Base-by-base conservation (phyloP, 1,284 basidiomycete genomes). In the Sanghuangporus weigelae region DNA sequence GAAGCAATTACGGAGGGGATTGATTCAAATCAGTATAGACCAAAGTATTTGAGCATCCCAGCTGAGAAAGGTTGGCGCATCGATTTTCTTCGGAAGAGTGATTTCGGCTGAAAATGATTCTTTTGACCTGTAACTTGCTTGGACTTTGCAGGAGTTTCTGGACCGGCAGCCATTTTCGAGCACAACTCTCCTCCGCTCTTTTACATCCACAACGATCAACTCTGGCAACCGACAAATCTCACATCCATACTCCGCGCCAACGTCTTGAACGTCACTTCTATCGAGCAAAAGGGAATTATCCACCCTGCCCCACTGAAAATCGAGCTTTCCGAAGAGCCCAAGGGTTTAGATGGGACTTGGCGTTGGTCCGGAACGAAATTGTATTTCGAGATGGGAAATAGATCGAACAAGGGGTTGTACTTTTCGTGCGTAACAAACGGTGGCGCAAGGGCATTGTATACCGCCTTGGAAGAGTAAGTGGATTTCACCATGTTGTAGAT, bases 351-450 rank as follows among this genome's bases (percentile, higher is more conserved):
- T 38, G 81, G 82, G 1, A 69, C 68, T 8, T 87, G 84, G 83
- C 71, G 77, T 56, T 86, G 83, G 83, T 73, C 77, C 66, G 82
- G 82, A 19, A 81, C 81, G n/a, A 79, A 79, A 77, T 74, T 86
- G 38, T 76, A 78, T 63, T 85, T 82, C 69, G 80, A 83, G 62
- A 72, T 78, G 46, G 81, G 80, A 7, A 64, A 71, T 19, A 73
- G 70, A 64, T 75, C 75, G 38, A 82, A 83, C 66, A 66, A 75
- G 44, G 82, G 82, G 10, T 66, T 83, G n/a, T 87, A 78, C 70
- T 85, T 81, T 68, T 71, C 72, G 19, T 86, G 85, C 69, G 69
- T 73, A 56, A 73, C 69, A 63, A 71, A 53, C 68, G 76, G 67
- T 69, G 79, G 74, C 3, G 69, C 73, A 6, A 70, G 69, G 63